Evolutionary conservation across 1,284 basidiomycete species (phyloP), one percentile per base, ranked within the genome.

Genomic region (Blastosporella zonata): DNA sequence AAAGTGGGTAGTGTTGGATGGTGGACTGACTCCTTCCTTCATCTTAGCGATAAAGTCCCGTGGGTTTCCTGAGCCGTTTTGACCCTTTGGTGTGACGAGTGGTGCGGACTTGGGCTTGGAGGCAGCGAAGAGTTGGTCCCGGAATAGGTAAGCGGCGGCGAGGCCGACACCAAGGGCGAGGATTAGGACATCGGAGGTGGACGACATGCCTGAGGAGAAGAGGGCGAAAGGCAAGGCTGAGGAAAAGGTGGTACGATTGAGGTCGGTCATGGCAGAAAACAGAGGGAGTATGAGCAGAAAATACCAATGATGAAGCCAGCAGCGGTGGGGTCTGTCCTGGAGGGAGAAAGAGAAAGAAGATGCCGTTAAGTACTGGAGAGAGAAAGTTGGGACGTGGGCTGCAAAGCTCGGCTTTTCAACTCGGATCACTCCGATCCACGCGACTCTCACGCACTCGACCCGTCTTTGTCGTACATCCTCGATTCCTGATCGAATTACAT

Each of bases 11-110:
- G 13, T 6, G 33, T 4, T 6, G 17, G 9, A 31, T 15, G 25
- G 41, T 8, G 25, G 1, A 79, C 91, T 69, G 68, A 96, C 93
- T 35, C 81, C 83, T 52, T 84, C 82, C 67, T 91, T 86, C 91
- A 96, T 93, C 71, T 93, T 93, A 17, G 80, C 81, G 38, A 96
- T 78, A 65, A 95, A 96, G 68, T 97, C 91, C 40, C 92, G 76
- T 8, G 92, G 89, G 61, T 94, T 91, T 1, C 82, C 86, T 49
- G 79, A 80, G 39, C 86, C 89, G 70, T 80, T 80, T 31, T 70
- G 61, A 2, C 61, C 60, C 60, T 79, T 82, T 29, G 73, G 65
- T 13, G 74, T 57, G 13, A 75, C 57, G 18, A 74, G 51, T 0
- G 79, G 73, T 31, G 74, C 70, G 9, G 74, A 55, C 60, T 82